These are phyloP conservation scores for Didymella pomorum DNA, from an alignment of 2,329 filamentous ascomycete species.

Conservation along the genomic window DNA sequence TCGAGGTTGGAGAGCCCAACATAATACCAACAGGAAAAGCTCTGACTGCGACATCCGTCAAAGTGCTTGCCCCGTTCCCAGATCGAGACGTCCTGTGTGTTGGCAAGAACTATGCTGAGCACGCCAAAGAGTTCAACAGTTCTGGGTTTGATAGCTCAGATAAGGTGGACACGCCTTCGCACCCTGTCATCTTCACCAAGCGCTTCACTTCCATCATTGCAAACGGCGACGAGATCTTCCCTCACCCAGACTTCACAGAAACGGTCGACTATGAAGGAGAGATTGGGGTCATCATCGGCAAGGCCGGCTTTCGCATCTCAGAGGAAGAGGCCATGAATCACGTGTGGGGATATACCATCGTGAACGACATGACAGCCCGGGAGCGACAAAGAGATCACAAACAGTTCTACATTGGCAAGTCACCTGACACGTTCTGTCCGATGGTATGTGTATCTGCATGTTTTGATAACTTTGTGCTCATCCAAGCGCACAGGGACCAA, in stretches of 20 bases:
- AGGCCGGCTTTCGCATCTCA: neutral
- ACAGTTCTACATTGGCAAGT: constrained; percentile 67
- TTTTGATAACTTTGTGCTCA: neutral
- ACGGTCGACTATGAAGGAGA: constrained; percentile 66
- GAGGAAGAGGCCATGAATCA: constrained; percentile 54
- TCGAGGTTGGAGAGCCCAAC: neutral
- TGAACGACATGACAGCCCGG: constrained; percentile 49
- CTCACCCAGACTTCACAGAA: constrained; percentile 58
- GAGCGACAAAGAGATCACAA: constrained; percentile 56
- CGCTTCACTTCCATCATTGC: constrained; percentile 62
- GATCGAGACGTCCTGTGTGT: constrained; percentile 62
- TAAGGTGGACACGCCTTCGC: constrained; percentile 60
- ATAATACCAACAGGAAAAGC: neutral
- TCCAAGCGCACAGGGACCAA: neutral
- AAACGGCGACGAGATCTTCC: constrained; percentile 57
- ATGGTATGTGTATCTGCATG: neutral
- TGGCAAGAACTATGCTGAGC: constrained; percentile 66
- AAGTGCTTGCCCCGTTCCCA: neutral
- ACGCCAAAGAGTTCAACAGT: constrained; percentile 65
- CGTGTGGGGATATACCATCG: constrained; percentile 66
- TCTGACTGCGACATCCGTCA: neutral
- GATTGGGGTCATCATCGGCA: constrained; percentile 61
- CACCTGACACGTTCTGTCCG: neutral
- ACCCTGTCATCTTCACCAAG: constrained; percentile 66
- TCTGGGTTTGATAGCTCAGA: constrained; percentile 65